Percentiles rank a stretch among this genome's conserved stretches.
Evolutionary conservation across 2,329 filamentous ascomycete genomes (phyloP).

Genomic region (Tolypocladium album): DNA sequence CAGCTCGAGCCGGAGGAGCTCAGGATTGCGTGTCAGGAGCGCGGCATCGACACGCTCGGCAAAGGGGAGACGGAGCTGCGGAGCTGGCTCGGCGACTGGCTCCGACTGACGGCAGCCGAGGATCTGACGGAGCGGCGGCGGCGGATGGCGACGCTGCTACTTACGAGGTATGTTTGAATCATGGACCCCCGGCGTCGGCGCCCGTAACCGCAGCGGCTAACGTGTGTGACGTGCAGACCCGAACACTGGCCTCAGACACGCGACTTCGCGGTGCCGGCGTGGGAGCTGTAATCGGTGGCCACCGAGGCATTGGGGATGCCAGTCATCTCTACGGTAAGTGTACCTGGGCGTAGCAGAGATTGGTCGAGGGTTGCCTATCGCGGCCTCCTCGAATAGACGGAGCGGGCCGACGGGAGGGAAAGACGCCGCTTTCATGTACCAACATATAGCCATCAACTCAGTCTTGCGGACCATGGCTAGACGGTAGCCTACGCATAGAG

Average conservation of each 20-base stretch:
- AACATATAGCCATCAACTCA: background rate
- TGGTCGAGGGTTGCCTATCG: background rate
- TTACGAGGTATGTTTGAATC: constrained; percentile 26
- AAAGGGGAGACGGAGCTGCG: constrained; percentile 48
- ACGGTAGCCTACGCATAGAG: background rate
- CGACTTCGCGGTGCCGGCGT: constrained; percentile 29
- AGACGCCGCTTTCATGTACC: background rate
- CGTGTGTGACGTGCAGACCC: constrained; percentile 13
- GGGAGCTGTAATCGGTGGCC: constrained; percentile 21
- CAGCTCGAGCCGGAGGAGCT: constrained; percentile 55
- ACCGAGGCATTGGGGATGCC: background rate
- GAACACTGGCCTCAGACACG: constrained; percentile 29
- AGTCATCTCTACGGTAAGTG: background rate
- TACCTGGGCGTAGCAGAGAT: background rate
- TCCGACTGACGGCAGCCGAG: constrained; percentile 30
- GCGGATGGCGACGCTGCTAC: constrained; percentile 26
- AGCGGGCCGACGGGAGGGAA: background rate
- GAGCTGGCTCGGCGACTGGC: constrained; percentile 33
- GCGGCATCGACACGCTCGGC: constrained; percentile 48
- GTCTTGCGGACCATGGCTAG: background rate
- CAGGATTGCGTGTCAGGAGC: constrained; percentile 57
- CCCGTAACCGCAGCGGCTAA: constrained; percentile 5
- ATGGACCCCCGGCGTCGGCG: background rate
- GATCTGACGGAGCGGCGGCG: constrained; percentile 24
- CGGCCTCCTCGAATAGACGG: background rate